These are phyloP conservation scores for Phalaenopsis equestris DNA, from an alignment of 106 monocot genomes.

Conservation along the genomic window DNA sequence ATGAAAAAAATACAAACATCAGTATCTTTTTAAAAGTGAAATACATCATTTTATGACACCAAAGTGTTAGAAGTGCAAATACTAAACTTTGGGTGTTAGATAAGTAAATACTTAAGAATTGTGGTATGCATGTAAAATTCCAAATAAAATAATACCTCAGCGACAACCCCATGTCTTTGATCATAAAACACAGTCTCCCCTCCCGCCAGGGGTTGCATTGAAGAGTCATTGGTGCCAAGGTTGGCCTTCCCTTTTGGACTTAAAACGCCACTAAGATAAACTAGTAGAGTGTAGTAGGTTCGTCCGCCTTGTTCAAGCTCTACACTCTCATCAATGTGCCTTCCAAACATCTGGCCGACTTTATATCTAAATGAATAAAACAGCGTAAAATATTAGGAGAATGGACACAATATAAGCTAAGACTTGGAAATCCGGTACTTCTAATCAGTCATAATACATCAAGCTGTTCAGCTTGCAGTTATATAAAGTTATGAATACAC, in stretches of 20 bases:
- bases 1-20: no score
- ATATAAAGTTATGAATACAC: neutral
- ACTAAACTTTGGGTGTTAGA: no score
- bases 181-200: constrained; percentile 97
- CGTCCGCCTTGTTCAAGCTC: constrained; percentile 47
- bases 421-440: neutral
- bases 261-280: constrained; percentile 63
- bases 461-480: neutral
- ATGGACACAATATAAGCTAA: neutral
- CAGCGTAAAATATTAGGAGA: neutral
- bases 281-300: constrained; percentile 69
- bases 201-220: constrained; percentile 42
- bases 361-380: constrained; percentile 45
- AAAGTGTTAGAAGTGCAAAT: no score
- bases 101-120: no score
- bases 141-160: constrained; percentile 41
- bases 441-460: neutral
- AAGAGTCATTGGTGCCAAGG: constrained; percentile 14
- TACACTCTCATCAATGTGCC: constrained; percentile 89
- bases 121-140: no score
- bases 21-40: no score
- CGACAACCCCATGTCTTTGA: constrained; percentile 46
- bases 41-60: no score
- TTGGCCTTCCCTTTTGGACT: constrained; percentile 22
- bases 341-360: constrained; percentile 80